A percentile compares a stretch with the other conserved stretches of the same genome.
Evolutionary conservation across 176 grass and related monocot genomes (phyloP).

Genomic region (Chrysopogon serrulatus): DNA sequence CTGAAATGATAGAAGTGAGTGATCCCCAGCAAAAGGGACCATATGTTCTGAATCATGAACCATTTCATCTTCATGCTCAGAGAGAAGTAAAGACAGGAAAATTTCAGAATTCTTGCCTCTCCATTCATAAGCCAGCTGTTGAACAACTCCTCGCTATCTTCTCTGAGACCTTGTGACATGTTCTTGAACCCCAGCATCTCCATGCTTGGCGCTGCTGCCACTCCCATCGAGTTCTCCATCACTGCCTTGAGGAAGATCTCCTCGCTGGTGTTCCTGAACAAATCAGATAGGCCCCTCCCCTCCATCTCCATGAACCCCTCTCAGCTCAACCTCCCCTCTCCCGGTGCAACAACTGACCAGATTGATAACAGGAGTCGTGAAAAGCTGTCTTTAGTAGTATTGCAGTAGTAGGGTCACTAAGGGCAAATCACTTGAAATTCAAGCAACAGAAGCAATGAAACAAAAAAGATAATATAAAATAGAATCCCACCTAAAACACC

Average conservation of each 20-base stretch:
- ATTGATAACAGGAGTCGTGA: conserved; percentile 22
- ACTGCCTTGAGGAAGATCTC: conserved; percentile 71
- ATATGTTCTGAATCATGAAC: conserved; percentile 9
- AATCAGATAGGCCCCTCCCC: conserved; percentile 51
- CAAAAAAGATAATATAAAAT: conserved; percentile 31
- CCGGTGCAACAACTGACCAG: conserved; percentile 10
- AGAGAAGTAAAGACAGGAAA: not conserved
- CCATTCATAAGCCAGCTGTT: conserved; percentile 73
- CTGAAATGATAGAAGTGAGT: not conserved
- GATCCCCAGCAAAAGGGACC: not conserved
- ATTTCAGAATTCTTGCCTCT: conserved; percentile 50
- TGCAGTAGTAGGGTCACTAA: conserved; percentile 8
- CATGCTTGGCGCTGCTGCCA: conserved; percentile 46
- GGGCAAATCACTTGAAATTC: conserved; percentile 2
- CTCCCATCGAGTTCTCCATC: conserved; percentile 63
- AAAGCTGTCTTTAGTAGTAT: conserved; percentile 40
- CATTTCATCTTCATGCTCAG: not conserved
- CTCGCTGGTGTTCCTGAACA: conserved; percentile 73
- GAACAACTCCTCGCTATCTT: conserved; percentile 74
- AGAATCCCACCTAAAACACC: conserved; percentile 33
- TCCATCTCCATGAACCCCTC: conserved; percentile 58
- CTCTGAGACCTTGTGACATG: conserved; percentile 46
- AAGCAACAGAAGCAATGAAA: conserved; percentile 8
- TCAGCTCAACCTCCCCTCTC: conserved; percentile 11
- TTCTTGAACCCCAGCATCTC: conserved; percentile 67